Percentiles rank a stretch among this genome's conserved stretches.
These are phyloP conservation scores for Hibiscus trionum DNA, from an alignment of 345 rosid species.

Conservation along the genomic window DNA sequence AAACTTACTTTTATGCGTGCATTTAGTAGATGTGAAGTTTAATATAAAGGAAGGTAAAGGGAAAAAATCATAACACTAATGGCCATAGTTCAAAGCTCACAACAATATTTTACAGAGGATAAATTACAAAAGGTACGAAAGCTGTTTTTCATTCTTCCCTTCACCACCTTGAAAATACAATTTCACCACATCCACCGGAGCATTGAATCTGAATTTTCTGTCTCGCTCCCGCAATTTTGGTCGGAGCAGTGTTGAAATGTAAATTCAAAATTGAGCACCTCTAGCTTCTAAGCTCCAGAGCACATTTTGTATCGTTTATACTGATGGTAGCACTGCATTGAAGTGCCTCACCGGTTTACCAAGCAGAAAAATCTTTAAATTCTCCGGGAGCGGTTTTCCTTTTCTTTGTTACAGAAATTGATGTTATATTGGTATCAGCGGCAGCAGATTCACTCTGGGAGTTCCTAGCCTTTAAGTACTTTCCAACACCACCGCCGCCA, in stretches of 20 bases:
- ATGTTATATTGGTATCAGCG: constrained; percentile 24
- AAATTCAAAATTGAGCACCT: not conserved
- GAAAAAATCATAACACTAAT: not conserved
- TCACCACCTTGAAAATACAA: constrained; percentile 11
- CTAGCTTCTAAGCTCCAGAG: not conserved
- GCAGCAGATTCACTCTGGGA: constrained; percentile 28
- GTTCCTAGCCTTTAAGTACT: constrained; percentile 64
- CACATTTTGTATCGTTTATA: not conserved
- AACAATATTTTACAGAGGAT: not conserved
- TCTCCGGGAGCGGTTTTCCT: constrained; percentile 49
- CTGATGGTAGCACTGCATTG: not conserved
- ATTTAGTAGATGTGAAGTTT: no score
- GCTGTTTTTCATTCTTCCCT: not conserved
- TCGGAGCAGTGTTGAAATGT: not conserved
- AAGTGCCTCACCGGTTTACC: constrained; percentile 57
- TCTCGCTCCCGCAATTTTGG: not conserved
- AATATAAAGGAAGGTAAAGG: no score
- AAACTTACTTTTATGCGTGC: no score
- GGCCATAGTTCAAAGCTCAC: no score
- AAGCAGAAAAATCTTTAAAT: constrained; percentile 72
- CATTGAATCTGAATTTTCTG: not conserved
- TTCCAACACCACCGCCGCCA: constrained; percentile 45
- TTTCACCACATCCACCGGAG: not conserved
- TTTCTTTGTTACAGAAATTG: constrained; percentile 44
- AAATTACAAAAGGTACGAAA: constrained; percentile 7